Percentiles rank a stretch among this genome's conserved stretches.
These are phyloP conservation scores for Stephania yunnanensis DNA, from an alignment of 164 flowering plant species.

Conservation along the genomic window DNA sequence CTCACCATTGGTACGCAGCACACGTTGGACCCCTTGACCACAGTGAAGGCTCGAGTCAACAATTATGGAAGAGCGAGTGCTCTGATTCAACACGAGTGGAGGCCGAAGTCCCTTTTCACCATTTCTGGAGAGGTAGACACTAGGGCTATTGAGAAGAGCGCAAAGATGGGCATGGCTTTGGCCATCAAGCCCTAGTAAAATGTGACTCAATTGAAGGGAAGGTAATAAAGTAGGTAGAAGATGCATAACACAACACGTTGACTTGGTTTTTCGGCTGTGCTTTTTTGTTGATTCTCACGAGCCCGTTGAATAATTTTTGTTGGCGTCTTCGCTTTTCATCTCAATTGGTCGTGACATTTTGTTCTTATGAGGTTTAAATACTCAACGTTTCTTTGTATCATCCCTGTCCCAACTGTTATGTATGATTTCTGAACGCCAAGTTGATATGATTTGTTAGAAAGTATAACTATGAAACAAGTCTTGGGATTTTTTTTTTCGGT, in stretches of 20 bases:
- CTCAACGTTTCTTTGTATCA: background rate
- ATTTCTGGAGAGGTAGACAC: slow-evolving; percentile 59
- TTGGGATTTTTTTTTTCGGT: too few relatives aligned
- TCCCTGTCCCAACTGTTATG: background rate
- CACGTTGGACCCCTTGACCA: slow-evolving; percentile 48
- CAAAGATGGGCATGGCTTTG: slow-evolving; percentile 54
- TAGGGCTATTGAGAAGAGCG: slow-evolving; percentile 46
- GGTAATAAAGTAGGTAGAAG: slow-evolving; percentile 6
- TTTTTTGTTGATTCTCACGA: background rate
- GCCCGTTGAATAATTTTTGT: slow-evolving; percentile 9
- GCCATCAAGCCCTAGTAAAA: slow-evolving; percentile 42
- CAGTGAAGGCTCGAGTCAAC: slow-evolving; percentile 52
- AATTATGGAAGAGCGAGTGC: slow-evolving; percentile 44
- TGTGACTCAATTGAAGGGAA: background rate
- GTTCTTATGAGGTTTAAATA: background rate
- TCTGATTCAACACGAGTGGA: slow-evolving; percentile 60
- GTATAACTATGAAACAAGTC: too few relatives aligned
- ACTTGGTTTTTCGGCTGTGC: background rate
- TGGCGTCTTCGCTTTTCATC: background rate
- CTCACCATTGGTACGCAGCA: slow-evolving; percentile 52
- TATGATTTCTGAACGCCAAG: background rate
- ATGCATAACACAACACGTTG: background rate
- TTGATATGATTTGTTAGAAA: too few relatives aligned
- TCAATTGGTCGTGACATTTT: background rate
- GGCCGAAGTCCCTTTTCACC: slow-evolving; percentile 54